Base-by-base conservation (phyloP, 2,329 filamentous ascomycete genomes). In the Aaosphaeria pasadenensis region DNA sequence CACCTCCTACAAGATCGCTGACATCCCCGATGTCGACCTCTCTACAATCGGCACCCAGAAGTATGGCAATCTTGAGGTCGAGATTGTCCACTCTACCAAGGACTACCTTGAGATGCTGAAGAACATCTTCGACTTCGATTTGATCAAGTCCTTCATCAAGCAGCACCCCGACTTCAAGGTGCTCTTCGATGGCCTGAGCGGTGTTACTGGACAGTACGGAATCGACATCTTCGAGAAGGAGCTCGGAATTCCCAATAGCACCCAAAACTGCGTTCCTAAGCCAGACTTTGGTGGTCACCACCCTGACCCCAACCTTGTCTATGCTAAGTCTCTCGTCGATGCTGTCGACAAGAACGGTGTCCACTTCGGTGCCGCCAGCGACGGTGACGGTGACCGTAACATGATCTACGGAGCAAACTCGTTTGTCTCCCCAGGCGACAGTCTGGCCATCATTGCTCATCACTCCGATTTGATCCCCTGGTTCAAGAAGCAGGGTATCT, bases 321-420 rank as follows among this genome's bases (percentile, higher is more conserved):
- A 99, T 64, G 94, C 94, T 30, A 89, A 95, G 75, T 92, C 90
- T 46, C 82, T 99, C 39, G 94, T 99, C 51, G 90, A 96, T 66
- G 88, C 85, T 52, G 94, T 99, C 39, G 91, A 99, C 74, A 89
- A 89, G 77, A 85, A 89, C 63, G 83, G 85, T 50, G 91, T 99
- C 56, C 94, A 95, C 67, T 99, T 99, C 63, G 94, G 94, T 66
- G 94, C 94, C 50, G 94, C 94, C 42, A 95, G 89, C 55, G 94
- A 99, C 61, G 94, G 94, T 60, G 94, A 99, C 64, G 94, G 94
- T 64, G 94, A 99, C 79, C 89, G 94, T 62, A 99, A 99, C 84
- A 99, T 99, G 94, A 99, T 99, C 69, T 99, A 99, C 75, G 94
- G 94, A 54, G 91, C 92, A 58, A 92, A 95, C 66, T 85, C 88